A percentile compares a stretch with the other conserved stretches of the same genome.
These are phyloP conservation scores for Mycena rosella DNA, from an alignment of 768 basidiomycete genomes.

Conservation along the genomic window DNA sequence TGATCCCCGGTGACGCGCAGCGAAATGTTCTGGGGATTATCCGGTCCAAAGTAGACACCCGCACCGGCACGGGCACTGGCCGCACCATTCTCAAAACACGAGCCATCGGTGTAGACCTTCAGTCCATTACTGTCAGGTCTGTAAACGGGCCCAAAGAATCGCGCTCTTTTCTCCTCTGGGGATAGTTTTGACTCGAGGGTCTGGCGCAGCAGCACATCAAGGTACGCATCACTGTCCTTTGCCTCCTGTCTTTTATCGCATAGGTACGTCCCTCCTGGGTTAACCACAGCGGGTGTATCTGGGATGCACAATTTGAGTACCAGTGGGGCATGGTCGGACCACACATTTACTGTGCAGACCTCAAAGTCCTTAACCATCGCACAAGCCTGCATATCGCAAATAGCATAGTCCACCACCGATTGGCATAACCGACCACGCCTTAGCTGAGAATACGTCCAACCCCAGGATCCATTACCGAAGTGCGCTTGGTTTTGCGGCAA, in stretches of 20 bases:
- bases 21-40: neutral
- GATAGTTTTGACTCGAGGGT: neutral
- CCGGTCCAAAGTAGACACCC: neutral
- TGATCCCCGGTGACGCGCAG: constrained; percentile 17
- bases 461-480: constrained; percentile 6
- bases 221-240: neutral
- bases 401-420: constrained; percentile 3
- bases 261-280: neutral
- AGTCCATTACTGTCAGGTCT: neutral
- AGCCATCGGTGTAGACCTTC: constrained; percentile 22
- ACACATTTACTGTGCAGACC: neutral
- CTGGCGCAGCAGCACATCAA: constrained; percentile 1
- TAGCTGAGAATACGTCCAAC: neutral
- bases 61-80: constrained; percentile 8
- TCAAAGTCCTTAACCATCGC: constrained; percentile 6
- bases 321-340: constrained; percentile 3
- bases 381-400: neutral
- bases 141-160: neutral
- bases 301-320: neutral
- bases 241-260: neutral
- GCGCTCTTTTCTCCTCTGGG: neutral
- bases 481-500: too few species aligned
- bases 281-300: neutral
- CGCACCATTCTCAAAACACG: constrained; percentile 6
- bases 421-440: neutral